Evolutionary conservation across 2,329 filamentous ascomycete genomes (phyloP).

Genomic region (Neofusicoccum umdonicola): DNA sequence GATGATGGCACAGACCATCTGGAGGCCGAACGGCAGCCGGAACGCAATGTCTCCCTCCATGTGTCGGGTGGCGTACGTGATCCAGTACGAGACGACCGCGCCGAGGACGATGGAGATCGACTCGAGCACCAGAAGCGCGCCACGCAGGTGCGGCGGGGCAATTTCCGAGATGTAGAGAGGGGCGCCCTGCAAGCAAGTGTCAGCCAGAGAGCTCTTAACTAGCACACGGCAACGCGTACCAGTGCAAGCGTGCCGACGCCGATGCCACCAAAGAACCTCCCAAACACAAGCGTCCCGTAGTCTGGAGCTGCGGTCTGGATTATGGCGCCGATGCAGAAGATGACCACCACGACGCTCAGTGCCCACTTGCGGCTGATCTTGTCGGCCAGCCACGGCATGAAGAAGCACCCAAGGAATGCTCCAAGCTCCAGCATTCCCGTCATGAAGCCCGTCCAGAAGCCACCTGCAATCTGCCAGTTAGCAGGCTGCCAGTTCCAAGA

Average conservation of each 20-base stretch:
- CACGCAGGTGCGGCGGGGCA: conserved; percentile 63
- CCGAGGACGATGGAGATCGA: conserved; percentile 43
- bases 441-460: conserved; percentile 41
- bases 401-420: conserved; percentile 37
- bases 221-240: conserved; percentile 25
- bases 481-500: no score
- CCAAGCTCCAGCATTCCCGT: conserved; percentile 46
- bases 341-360: conserved; percentile 36
- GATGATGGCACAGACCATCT: conserved; percentile 38
- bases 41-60: conserved; percentile 48
- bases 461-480: neutral
- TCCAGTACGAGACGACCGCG: conserved; percentile 43
- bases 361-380: conserved; percentile 45
- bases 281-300: conserved; percentile 31
- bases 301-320: conserved; percentile 33
- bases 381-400: conserved; percentile 41
- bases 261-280: conserved; percentile 31
- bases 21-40: conserved; percentile 48
- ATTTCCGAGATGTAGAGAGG: conserved; percentile 80
- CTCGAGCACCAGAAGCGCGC: conserved; percentile 50
- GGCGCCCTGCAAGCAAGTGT: conserved; percentile 30
- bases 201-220: conserved; percentile 25
- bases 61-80: conserved; percentile 41
- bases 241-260: conserved; percentile 33
- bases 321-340: conserved; percentile 50